Evolutionary conservation across 78 protist genomes (phyloP), one percentile per base, ranked within the genome.

Genomic region (Emiliania huxleyi): DNA sequence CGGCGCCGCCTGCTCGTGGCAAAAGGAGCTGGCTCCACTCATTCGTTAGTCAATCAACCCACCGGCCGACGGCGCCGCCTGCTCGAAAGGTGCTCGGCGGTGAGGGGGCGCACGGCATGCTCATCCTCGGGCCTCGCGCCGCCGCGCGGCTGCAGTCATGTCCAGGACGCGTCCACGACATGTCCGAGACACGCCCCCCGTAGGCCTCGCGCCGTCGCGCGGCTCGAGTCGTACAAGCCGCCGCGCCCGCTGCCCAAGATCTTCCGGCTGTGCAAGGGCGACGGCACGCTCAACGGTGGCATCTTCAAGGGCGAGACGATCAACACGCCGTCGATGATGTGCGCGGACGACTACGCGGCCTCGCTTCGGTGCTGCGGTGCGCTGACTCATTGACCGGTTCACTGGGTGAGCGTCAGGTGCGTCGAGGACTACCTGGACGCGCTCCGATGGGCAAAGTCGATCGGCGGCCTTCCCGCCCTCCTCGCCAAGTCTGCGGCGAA

Each of bases 81-180:
- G n/a, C n/a, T n/a, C n/a, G n/a, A n/a, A n/a, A n/a, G n/a, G 62
- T 42, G 38, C 94, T 95, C 3, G 96, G 96, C 29, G 95, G 96
- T 21, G 96, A 95, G 73, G 96, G 92, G 52, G 96, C 94, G 26
- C 96, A 95, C 92, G 96, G 96, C 62, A 69, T 93, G 93, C 52
- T 95, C 40, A 56, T 95, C 89, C 93, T 95, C 73, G 35, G 75
- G 43, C 96, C 96, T 21, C 89, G 91, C 35, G 94, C 92, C 6
- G 91, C 89, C 44, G 71, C 29, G 79, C 92, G 93, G 0, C 75
- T 93, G n/a, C n/a, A n/a, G n/a, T n/a, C n/a, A n/a, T n/a, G n/a
- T n/a, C n/a, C n/a, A n/a, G n/a, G n/a, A n/a, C n/a, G n/a, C n/a
- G n/a, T n/a, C n/a, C n/a, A n/a, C n/a, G n/a, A n/a, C n/a, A n/a